Conservation (phyloP, 2,329 filamentous ascomycete species). For the Aspergillus sergii region DNA sequence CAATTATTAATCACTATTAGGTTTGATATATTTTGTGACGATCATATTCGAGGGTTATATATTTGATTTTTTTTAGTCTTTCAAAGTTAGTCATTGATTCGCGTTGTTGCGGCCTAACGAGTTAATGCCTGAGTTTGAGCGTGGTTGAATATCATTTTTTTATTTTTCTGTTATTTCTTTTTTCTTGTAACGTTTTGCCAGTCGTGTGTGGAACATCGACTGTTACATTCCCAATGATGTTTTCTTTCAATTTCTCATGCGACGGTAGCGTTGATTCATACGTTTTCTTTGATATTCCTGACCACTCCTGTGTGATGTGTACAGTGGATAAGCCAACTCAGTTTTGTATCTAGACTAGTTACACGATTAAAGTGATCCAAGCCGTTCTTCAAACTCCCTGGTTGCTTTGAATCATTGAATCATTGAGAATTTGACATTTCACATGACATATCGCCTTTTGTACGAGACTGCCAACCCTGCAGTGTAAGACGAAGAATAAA, state of each 20-base stretch:
- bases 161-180: not conserved
- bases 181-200: not conserved
- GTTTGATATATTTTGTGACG: not conserved
- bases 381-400: not conserved
- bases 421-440: not conserved
- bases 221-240: not conserved
- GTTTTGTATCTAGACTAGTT: not conserved
- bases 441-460: not conserved
- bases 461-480: not conserved
- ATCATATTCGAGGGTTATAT: not conserved
- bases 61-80: slow-evolving; percentile 12
- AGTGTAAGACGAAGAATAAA: not conserved
- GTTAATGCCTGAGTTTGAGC: not conserved
- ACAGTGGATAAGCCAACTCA: not conserved
- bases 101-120: not conserved
- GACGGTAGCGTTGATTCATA: not conserved
- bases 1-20: slow-evolving; percentile 32
- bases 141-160: slow-evolving; percentile 15
- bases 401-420: not conserved
- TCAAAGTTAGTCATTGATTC: not conserved
- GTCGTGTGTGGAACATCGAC: not conserved
- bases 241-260: not conserved
- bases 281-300: not conserved
- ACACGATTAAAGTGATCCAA: not conserved
- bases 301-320: not conserved